Evolutionary conservation across 768 basidiomycete species (phyloP), one percentile per base, ranked within the genome.

Genomic region (Boletellus emodensis): DNA sequence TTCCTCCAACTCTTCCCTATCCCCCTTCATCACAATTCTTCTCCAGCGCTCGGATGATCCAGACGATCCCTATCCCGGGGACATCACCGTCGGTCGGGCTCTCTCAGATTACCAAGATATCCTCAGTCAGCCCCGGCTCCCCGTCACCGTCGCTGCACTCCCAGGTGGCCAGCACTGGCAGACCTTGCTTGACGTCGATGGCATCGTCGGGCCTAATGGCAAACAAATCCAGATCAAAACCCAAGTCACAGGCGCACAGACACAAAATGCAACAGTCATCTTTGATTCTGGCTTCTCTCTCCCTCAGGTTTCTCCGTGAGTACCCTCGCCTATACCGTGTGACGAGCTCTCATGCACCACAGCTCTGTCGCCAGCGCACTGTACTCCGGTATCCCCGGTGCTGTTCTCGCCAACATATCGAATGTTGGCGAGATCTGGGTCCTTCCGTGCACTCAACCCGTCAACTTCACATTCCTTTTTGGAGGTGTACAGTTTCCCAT

Each of bases 221-320:
- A 61, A 78, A 26, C 51, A 68, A 15, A 77, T 85, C 38, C 57
- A 69, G 17, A 58, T 82, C 40, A 61, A 56, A 4, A 78, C 80
- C 0, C 66, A 62, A 24, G 84, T 86, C 14, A 58, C 68, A 10
- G 67, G 73, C 28, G 64, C 67, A 24, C 65, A 77, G 40, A 66
- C 65, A 10, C 68, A 69, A 14, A 81, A 81, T 55, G 68, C 80
- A 8, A 84, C 83, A 2, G 78, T 78, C 4, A 72, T 89, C 3
- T 69, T 88, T 28, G 87, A 90, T 61, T 82, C 83, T 4, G 87
- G 87, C 0, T 87, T 84, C 63, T 75, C 83, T 0, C 69, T 87
- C 3, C 77, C 83, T 12, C 85, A 87, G 61, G 73, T 86, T 35
- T 73, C 82, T 44, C 55, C 69, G 79, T 80, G 61, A 40, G 71